Evolutionary conservation across 2,329 filamentous ascomycete genomes (phyloP), one percentile per base, ranked within the genome.

Genomic region (Colletotrichum sp.): DNA sequence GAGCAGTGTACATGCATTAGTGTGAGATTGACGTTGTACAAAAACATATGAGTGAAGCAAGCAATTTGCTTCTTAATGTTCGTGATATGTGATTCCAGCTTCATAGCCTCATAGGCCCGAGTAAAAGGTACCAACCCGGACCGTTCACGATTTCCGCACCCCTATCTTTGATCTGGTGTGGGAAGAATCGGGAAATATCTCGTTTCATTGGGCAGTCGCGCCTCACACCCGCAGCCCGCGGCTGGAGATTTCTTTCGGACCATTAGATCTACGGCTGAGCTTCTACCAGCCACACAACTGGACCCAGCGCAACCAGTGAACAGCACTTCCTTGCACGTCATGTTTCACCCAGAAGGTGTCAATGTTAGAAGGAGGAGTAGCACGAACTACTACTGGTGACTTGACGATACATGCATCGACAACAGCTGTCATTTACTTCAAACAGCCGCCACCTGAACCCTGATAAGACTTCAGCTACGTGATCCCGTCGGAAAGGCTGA

Each of bases 101-200:
- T 51, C 43, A 51, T 21, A 21, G 6, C n/a, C 8, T 51, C 43
- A 21, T 21, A 21, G 6, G n/a, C 11, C 21, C 43, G n/a, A 51
- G 6, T 0, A 2, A 24, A 51, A n/a, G 3, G 8, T 13, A 1
- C 11, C 43, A 3, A 21, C 11, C 12, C 6, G n/a, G 21, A 5
- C 12, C n/a, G 12, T 4, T 8, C 6, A 51, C 2, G n/a, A 21
- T 51, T 8, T 3, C 6, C 12, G 43, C 43, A 51, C 3, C 11
- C 0, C n/a, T 21, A 7, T 51, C 43, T 51, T 13, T 5, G 12
- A 12, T 2, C 43, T 51, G 43, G 4, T 51, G 6, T 51, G 9
- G n/a, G 43, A 15, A 3, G 43, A 24, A 51, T 9, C 43, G 43
- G 43, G n/a, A 21, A 21, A 51, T 13, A 13, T 51, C n/a, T 51